Percentiles rank a stretch among this genome's conserved stretches.
These are phyloP conservation scores for Stagonosporopsis cucurbitacearum DNA, from an alignment of 2,329 filamentous ascomycete species.

Conservation along the genomic window DNA sequence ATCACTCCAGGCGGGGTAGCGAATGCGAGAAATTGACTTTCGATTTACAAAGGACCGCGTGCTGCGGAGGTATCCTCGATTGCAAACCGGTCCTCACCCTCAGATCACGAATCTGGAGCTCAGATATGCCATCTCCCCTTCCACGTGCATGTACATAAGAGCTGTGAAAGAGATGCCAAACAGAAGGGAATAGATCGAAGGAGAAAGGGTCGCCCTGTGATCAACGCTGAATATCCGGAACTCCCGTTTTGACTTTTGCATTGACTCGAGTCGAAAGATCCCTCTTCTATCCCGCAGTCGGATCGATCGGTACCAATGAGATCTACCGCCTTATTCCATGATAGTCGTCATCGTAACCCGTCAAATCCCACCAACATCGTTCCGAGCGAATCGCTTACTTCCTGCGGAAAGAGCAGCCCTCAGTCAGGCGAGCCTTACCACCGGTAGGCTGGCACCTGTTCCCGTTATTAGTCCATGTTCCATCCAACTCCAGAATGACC, in stretches of 20 bases:
- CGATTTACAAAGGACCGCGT: constrained; percentile 51
- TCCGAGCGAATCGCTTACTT: constrained; percentile 74
- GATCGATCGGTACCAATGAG: constrained; percentile 51
- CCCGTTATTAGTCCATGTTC: constrained; percentile 33
- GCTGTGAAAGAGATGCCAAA: constrained; percentile 47
- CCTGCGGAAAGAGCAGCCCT: constrained; percentile 99
- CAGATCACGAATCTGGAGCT: constrained; percentile 47
- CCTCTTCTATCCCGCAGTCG: constrained; percentile 54
- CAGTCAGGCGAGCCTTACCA: constrained; percentile 97
- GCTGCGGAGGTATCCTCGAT: constrained; percentile 57
- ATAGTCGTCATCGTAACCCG: constrained; percentile 49
- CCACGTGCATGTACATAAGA: constrained; percentile 53
- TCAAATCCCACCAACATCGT: constrained; percentile 40
- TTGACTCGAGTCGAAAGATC: constrained; percentile 52
- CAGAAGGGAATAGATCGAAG: constrained; percentile 48
- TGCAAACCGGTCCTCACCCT: constrained; percentile 51
- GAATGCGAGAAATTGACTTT: constrained; percentile 46
- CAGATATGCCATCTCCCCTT: constrained; percentile 52
- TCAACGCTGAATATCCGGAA: constrained; percentile 55
- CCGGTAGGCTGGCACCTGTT: constrained; percentile 90
- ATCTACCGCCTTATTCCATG: constrained; percentile 48
- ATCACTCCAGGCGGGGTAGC: constrained; percentile 19
- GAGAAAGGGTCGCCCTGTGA: constrained; percentile 47
- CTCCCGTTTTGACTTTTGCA: constrained; percentile 52
- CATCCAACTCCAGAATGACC: constrained; percentile 1